Conservation (phyloP, 129 eudicot genomes). For the Helianthus tuberosus region DNA sequence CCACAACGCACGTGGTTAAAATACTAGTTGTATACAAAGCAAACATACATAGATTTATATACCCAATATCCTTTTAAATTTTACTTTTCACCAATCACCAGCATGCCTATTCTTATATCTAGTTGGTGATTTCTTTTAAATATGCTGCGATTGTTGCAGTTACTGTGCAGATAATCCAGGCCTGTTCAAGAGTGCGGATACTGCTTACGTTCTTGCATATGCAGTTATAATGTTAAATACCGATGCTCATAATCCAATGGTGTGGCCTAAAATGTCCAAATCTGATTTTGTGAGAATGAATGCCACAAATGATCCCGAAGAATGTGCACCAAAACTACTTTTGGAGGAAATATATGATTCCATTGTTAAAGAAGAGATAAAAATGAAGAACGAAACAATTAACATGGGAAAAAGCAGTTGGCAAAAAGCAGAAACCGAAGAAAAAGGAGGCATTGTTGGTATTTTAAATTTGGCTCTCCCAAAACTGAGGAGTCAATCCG, state of each 20-base stretch:
- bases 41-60: neutral
- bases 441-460: constrained; percentile 69
- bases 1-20: too few species aligned
- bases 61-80: neutral
- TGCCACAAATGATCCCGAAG: constrained; percentile 72
- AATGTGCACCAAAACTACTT: constrained; percentile 64
- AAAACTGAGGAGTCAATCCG: constrained; percentile 52
- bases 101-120: neutral
- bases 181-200: constrained; percentile 90
- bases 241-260: constrained; percentile 95
- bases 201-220: constrained; percentile 92
- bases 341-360: constrained; percentile 90
- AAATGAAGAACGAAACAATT: constrained; percentile 67
- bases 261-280: constrained; percentile 95
- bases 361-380: constrained; percentile 81
- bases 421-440: constrained; percentile 71
- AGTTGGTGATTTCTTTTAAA: constrained; percentile 1
- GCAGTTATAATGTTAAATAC: constrained; percentile 96
- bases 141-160: constrained; percentile 51
- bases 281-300: constrained; percentile 79
- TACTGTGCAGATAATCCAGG: constrained; percentile 93
- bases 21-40: neutral
- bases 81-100: neutral
- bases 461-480: constrained; percentile 90
- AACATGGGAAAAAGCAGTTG: constrained; percentile 47